These are phyloP conservation scores for Colletotrichum sp. DNA, from an alignment of 2,329 filamentous ascomycete species.

Conservation along the genomic window DNA sequence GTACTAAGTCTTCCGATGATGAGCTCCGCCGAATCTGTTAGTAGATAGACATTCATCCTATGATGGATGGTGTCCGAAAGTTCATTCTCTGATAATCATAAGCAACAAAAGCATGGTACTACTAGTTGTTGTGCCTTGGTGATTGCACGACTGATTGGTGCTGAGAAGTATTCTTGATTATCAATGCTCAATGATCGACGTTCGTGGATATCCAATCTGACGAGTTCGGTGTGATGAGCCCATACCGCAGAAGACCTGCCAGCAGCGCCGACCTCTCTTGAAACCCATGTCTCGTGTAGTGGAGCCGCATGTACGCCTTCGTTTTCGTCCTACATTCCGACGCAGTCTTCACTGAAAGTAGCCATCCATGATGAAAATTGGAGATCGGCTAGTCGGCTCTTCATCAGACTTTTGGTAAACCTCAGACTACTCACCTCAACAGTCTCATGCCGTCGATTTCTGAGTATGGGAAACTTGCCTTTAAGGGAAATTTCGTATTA, in stretches of 20 bases:
- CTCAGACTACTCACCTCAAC: background rate
- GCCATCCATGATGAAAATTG: background rate
- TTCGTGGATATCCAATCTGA: background rate
- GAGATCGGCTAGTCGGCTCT: background rate
- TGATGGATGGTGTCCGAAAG: no score
- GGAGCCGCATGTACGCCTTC: fast-evolving
- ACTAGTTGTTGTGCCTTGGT: background rate
- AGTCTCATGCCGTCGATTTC: background rate
- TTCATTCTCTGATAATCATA: no score
- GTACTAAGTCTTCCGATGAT: no score
- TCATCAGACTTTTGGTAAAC: background rate
- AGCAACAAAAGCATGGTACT: background rate
- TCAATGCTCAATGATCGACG: background rate
- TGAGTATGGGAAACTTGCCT: background rate
- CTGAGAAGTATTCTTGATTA: background rate
- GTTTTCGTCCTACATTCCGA: background rate
- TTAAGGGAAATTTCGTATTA: background rate
- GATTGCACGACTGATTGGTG: no score
- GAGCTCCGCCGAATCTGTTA: no score
- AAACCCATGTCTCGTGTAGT: background rate
- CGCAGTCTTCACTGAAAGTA: background rate
- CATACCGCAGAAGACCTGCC: background rate
- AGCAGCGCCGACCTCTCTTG: background rate
- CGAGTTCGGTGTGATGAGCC: background rate
- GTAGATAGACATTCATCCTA: no score